Percentiles rank a stretch among this genome's conserved stretches.
These are phyloP conservation scores for Elaeis guineensis DNA, from an alignment of 176 grass and related monocot species.

Conservation along the genomic window DNA sequence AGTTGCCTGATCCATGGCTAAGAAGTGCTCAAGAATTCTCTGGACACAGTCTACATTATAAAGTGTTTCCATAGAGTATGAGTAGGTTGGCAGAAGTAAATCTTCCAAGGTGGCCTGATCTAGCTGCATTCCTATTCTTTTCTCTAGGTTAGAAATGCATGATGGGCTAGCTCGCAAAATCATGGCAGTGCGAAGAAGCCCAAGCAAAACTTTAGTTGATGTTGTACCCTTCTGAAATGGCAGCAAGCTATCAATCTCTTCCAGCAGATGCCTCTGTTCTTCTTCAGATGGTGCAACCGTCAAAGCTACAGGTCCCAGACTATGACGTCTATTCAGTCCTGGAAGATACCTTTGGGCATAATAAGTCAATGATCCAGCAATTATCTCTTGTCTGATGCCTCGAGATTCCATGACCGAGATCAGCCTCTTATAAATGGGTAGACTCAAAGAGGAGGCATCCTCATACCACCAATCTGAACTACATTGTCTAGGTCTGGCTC, in stretches of 20 bases:
- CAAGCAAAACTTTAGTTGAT: slow-evolving; percentile 5
- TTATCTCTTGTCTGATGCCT: slow-evolving; percentile 5
- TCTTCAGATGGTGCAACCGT: not conserved
- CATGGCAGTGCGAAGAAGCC: slow-evolving; percentile 12
- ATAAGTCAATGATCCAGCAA: slow-evolving; percentile 10
- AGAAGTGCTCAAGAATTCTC: slow-evolving; percentile 7
- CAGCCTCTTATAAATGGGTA: slow-evolving; percentile 5
- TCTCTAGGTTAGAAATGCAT: slow-evolving; percentile 15
- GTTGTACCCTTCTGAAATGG: slow-evolving; percentile 4
- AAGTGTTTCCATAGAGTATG: slow-evolving; percentile 3
- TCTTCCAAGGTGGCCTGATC: slow-evolving; percentile 9
- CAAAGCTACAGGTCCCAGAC: not conserved
- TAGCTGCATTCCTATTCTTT: slow-evolving; percentile 12
- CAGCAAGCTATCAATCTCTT: slow-evolving; percentile 10
- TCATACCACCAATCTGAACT: slow-evolving; percentile 15
- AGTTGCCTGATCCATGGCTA: slow-evolving; percentile 12
- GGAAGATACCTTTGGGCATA: slow-evolving; percentile 10
- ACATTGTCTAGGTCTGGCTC: not conserved
- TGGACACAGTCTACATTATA: slow-evolving; percentile 11
- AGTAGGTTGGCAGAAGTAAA: slow-evolving; percentile 7
- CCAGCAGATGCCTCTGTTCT: slow-evolving; percentile 8
- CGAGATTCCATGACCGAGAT: slow-evolving; percentile 13
- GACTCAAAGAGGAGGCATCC: slow-evolving; percentile 11
- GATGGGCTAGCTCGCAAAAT: slow-evolving; percentile 6
- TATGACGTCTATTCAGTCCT: slow-evolving; percentile 1